Conservation (phyloP, 306 rosid genomes). For the Hylodesmum podocarpum region DNA sequence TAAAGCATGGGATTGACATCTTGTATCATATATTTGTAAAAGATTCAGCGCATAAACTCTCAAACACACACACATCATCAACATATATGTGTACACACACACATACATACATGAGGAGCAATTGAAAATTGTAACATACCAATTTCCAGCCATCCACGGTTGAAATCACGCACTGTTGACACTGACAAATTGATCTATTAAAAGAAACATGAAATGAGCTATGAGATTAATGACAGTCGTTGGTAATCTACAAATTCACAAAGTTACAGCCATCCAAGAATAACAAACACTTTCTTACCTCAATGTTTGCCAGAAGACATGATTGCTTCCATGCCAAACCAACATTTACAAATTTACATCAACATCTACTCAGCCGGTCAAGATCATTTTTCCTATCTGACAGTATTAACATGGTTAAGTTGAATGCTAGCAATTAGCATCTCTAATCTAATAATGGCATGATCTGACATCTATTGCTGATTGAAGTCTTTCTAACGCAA, state of each 20-base stretch:
- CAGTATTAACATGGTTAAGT: neutral
- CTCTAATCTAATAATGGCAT: constrained; percentile 18
- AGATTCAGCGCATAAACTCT: neutral
- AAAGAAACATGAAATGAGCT: constrained; percentile 13
- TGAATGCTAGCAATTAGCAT: neutral
- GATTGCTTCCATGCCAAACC: constrained; percentile 20
- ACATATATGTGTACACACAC: no score
- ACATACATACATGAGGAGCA: neutral
- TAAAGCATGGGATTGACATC: neutral
- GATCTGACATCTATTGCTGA: constrained; percentile 13
- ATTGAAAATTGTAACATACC: constrained; percentile 7
- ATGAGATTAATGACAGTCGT: neutral
- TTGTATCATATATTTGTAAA: neutral
- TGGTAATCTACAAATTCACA: constrained; percentile 13
- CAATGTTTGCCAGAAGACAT: constrained; percentile 13
- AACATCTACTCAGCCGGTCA: neutral
- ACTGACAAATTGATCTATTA: constrained; percentile 20
- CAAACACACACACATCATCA: neutral
- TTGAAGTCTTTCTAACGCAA: constrained; percentile 1
- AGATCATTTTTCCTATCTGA: neutral
- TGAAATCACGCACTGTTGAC: constrained; percentile 12
- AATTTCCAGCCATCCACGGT: constrained; percentile 19
- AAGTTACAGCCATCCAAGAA: constrained; percentile 17
- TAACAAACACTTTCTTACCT: constrained; percentile 28
- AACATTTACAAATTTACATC: neutral